These are phyloP conservation scores for Asterochloris sp. DNA, from an alignment of 139 green algal genomes.

Conservation along the genomic window DNA sequence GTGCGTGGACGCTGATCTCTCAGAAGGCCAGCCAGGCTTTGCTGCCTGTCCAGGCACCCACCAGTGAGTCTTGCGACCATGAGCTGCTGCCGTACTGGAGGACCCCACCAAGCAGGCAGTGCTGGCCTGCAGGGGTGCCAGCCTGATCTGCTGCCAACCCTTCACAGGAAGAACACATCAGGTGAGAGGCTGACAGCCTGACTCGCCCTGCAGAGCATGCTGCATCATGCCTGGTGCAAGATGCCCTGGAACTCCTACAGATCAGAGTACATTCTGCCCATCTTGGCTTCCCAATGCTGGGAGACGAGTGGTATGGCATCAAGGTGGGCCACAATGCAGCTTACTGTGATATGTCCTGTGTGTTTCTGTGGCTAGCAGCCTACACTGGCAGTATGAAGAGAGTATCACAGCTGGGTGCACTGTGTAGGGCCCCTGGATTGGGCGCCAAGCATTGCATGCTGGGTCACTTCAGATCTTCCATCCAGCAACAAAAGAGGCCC, in stretches of 20 bases:
- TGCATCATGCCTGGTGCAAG: too few species aligned
- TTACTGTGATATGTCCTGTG: too few species aligned
- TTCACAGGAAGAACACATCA: background rate
- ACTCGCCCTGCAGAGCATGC: too few species aligned
- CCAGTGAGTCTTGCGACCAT: too few species aligned
- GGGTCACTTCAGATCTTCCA: conserved; percentile 42
- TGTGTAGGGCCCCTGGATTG: conserved; percentile 53
- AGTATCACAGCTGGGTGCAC: background rate
- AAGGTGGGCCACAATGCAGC: background rate
- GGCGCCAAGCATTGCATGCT: conserved; percentile 65
- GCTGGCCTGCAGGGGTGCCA: background rate
- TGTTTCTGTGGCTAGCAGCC: background rate
- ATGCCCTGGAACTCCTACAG: conserved; percentile 26
- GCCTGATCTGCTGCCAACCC: background rate
- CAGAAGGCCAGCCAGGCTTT: too few species aligned
- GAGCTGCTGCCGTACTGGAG: background rate
- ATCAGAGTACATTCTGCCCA: conserved; percentile 71
- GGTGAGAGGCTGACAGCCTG: background rate
- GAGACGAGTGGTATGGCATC: conserved; percentile 68
- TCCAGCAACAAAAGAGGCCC: conserved; percentile 24
- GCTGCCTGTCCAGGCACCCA: too few species aligned
- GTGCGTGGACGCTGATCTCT: too few species aligned
- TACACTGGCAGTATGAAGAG: background rate
- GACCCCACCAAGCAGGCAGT: background rate
- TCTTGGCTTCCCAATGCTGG: conserved; percentile 61